Conservation (phyloP, 2,329 filamentous ascomycete genomes). For the Paraphaeosphaeria sporulosa region DNA sequence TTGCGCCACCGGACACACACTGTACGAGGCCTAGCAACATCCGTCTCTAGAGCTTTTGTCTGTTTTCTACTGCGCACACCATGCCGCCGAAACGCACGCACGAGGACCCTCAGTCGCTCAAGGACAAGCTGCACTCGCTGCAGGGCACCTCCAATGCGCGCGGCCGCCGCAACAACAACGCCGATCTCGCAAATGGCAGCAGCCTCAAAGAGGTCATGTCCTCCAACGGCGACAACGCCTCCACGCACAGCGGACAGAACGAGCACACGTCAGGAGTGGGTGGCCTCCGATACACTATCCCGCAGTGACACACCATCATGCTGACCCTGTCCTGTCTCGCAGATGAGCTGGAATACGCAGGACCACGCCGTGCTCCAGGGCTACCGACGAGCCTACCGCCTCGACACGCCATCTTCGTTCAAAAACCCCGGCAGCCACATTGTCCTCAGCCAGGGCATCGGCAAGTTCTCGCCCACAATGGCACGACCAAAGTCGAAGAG, state of each 20-base stretch:
- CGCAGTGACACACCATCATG: slow-evolving; percentile 15
- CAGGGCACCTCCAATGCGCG: slow-evolving; percentile 49
- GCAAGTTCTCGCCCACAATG: slow-evolving; percentile 78
- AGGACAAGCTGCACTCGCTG: slow-evolving; percentile 53
- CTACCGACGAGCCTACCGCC: slow-evolving; percentile 77
- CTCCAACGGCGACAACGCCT: slow-evolving; percentile 43
- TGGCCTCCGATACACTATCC: slow-evolving; percentile 19
- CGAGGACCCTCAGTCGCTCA: slow-evolving; percentile 51
- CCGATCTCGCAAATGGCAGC: slow-evolving; percentile 41
- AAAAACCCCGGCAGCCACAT: slow-evolving; percentile 58
- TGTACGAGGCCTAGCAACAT: slow-evolving; percentile 18
- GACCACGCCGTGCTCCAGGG: slow-evolving; percentile 73
- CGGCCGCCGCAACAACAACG: slow-evolving; percentile 45
- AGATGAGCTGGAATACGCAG: slow-evolving; percentile 73
- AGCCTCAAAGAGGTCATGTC: slow-evolving; percentile 46
- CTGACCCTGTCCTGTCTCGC: slow-evolving; percentile 17
- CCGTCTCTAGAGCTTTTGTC: slow-evolving; percentile 10
- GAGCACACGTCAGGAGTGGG: slow-evolving; percentile 46
- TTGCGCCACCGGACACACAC: slow-evolving; percentile 23
- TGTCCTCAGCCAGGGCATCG: slow-evolving; percentile 67
- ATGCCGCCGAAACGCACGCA: slow-evolving; percentile 51
- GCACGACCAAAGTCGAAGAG: slow-evolving; percentile 69
- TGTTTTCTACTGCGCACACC: slow-evolving; percentile 8
- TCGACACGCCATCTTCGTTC: slow-evolving; percentile 76
- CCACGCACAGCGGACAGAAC: slow-evolving; percentile 46